A percentile compares a stretch with the other conserved stretches of the same genome.
phyloP scores from a whole-genome alignment of 2,329 filamentous ascomycete species.

The Daldinia sp. region DNA sequence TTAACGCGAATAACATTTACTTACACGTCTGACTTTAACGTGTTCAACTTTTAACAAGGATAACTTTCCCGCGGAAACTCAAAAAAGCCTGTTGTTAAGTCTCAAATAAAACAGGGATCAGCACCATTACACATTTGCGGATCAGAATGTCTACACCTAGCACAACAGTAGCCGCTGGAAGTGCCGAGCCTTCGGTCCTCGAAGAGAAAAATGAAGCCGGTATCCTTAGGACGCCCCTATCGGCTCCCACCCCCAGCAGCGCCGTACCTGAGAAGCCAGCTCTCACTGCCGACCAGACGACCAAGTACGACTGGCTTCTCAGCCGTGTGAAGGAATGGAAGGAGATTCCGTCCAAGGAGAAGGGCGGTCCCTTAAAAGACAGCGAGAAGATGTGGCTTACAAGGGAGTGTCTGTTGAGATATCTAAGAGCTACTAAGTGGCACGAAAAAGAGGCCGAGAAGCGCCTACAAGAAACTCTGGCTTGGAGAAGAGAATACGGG shows the following conservation, averaged over 20 bases:
- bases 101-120: neutral
- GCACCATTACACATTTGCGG: neutral
- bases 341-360: constrained; percentile 71
- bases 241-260: constrained; percentile 67
- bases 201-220: constrained; percentile 46
- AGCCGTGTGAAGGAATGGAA: constrained; percentile 77
- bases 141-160: constrained; percentile 35
- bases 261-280: constrained; percentile 67
- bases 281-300: constrained; percentile 80
- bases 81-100: neutral
- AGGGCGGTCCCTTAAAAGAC: constrained; percentile 76
- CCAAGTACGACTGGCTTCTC: constrained; percentile 85
- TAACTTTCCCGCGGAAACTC: neutral
- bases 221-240: constrained; percentile 66
- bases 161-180: constrained; percentile 18
- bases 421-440: constrained; percentile 95
- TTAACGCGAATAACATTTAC: neutral
- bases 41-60: neutral
- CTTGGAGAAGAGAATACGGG: constrained; percentile 92
- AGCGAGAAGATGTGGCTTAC: constrained; percentile 91
- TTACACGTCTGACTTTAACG: neutral
- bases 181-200: constrained; percentile 35
- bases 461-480: constrained; percentile 82
- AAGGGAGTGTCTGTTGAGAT: constrained; percentile 90
- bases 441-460: constrained; percentile 78